Base-by-base conservation (phyloP, 2,329 filamentous ascomycete genomes). In the Alternaria novae-zelandiae region DNA sequence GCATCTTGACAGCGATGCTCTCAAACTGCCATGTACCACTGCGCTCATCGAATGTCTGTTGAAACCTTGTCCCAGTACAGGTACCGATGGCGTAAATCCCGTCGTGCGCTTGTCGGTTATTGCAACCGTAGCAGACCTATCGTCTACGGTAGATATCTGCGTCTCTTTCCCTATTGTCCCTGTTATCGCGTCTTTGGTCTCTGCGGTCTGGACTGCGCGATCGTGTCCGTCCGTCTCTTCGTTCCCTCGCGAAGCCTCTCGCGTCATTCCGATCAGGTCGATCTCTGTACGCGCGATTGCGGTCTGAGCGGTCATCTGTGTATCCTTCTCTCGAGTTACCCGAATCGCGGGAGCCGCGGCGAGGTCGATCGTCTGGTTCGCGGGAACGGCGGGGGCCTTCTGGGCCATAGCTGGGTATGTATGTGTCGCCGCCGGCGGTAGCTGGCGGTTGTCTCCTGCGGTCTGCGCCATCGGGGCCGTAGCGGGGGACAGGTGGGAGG, bases 331-430 rank as follows among this genome's bases (percentile, higher is more conserved):
- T 64, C 3, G 77, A 79, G 60, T 79, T 75, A 1, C 71, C 75
- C 2, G 77, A 79, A 36, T 79, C 78, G 20, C 72, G 70, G 1
- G 76, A 79, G 17, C 75, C 76, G 8, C 69, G 73, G 55, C 76
- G 70, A 23, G 73, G 70, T 13, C 74, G 71, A 3, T 79, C 78
- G 21, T 80, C 79, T 25, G 75, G 73, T 47, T 79, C 78, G 49
- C 76, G 72, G 41, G 77, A 78, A 7, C 72, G 70, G n/a, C 76
- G 64, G 8, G 76, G 73, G 9, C 67, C 73, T n/a, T 74, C 68
- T 6, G 61, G 57, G 54, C 66, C 56, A 61, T 84, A 84, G 49
- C 77, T 78, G 2, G 83, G 83, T 26, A 84, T 82, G 65, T 84
- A 84, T 0, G 79, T 82, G 63, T 85, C 83, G 8, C 70, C 70